Evolutionary conservation across 2,329 filamentous ascomycete species (phyloP), one percentile per base, ranked within the genome.

Genomic region (Esteya vermicola): DNA sequence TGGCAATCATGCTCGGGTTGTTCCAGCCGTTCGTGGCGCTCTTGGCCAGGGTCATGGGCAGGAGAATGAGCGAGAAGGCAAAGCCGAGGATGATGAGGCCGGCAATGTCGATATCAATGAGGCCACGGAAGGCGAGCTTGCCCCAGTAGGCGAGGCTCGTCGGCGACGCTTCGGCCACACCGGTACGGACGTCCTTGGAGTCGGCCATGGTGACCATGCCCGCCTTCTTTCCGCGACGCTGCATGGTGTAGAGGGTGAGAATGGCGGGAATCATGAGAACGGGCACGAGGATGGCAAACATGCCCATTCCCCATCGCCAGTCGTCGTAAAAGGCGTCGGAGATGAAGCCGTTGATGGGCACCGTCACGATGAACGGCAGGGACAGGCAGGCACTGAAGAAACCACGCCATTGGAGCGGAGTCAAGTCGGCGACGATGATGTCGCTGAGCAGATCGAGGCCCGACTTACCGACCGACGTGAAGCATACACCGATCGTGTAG

Each of bases 241-340:
- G 61, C 48, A 72, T 71, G 35, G 66, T 50, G 46, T 65, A 67
- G 4, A 78, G 52, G 5, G 67, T 64, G 10, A 68, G 47, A 3
- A 67, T 63, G 3, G 78, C 56, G 1, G 74, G 72, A 4, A 71
- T 49, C 42, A 72, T 72, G 12, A 64, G 61, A 1, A 68, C 52
- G 7, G 73, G 73, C 3, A 76, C 52, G 18, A 77, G 61, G 40
- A 78, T 65, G 10, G 67, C 65, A 70, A 71, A 79, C 46, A 78
- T 70, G 19, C 65, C 73, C 47, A 75, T 74, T 4, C 71, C 72
- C 71, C 71, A 76, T 51, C 72, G 59, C 73, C 73, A 78, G 31
- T 44, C 27, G 20, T 60, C 57, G 5, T 54, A 45, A 30, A 63
- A 60, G 16, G 46, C 56, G 6, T 63, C 55, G 4, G 54, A 54